Conservation (phyloP, 1,139 yeast genomes). For the Blastobotrys apis region DNA sequence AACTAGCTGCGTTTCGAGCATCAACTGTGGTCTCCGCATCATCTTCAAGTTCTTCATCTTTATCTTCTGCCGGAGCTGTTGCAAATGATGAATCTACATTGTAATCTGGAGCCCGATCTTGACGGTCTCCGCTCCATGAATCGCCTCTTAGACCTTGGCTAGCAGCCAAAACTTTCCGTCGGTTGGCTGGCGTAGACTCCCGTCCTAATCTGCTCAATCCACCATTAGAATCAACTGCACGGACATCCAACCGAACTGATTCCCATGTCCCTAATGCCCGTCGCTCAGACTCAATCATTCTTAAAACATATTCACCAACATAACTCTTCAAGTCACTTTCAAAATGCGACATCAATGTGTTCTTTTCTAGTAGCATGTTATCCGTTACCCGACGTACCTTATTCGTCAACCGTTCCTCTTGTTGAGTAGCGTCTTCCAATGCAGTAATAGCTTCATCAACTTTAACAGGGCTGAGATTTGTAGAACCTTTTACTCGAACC, state of each 20-base stretch:
- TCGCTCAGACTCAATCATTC: constrained; percentile 82
- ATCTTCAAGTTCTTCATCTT: constrained; percentile 31
- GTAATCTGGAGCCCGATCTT: constrained; percentile 38
- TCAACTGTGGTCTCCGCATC: constrained; percentile 46
- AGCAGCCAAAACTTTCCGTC: constrained; percentile 28
- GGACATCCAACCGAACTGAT: constrained; percentile 63
- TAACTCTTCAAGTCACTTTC: constrained; percentile 52
- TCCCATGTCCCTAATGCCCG: constrained; percentile 74
- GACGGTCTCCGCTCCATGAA: constrained; percentile 52
- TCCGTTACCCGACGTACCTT: constrained; percentile 81
- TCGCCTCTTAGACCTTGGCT: constrained; percentile 58
- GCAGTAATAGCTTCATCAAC: constrained; percentile 86
- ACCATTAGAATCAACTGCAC: constrained; percentile 74
- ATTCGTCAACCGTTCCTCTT: constrained; percentile 67
- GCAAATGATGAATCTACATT: constrained; percentile 1
- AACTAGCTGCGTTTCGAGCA: constrained; percentile 76
- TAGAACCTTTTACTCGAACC: constrained; percentile 64
- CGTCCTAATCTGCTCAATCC: constrained; percentile 83
- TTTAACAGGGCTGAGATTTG: constrained; percentile 77
- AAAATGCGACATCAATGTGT: constrained; percentile 52
- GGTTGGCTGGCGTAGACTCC: constrained; percentile 45
- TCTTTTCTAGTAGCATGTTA: constrained; percentile 74
- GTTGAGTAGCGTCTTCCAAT: constrained; percentile 73
- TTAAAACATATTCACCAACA: constrained; percentile 59
- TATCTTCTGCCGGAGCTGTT: constrained; percentile 26